Base-by-base conservation (phyloP, 2,329 filamentous ascomycete genomes). In the Neonectria punicea region DNA sequence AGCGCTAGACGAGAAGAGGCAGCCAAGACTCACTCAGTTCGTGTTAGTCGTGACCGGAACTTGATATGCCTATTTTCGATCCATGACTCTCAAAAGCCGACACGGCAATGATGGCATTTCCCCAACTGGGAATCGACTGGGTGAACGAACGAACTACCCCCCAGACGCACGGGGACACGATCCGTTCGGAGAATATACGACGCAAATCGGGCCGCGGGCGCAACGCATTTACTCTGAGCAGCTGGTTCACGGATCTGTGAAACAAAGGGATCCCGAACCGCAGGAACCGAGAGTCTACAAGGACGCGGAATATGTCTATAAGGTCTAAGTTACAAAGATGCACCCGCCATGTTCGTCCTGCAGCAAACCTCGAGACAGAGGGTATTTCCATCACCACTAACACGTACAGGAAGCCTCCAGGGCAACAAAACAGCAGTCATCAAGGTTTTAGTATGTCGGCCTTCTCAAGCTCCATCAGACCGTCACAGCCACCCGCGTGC, bases 401-500 rank as follows among this genome's bases (percentile, higher is more conserved):
- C 25, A 53, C 22, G 9, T 25, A 11, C 51, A 53, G 43, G 3
- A 28, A 41, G n/a, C 16, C 36, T 14, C 25, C 7, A 32, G 16
- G 10, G 25, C 5, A 41, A 30, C 9, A 18, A 43, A 43, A 44
- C 22, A 44, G 13, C 7, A 28, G 16, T 22, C 16, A 50, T 18
- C 13, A 50, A 11, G n/a, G 3, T 18, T 3, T 32, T 18, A 28
- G n/a, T 22, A 18, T 49, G n/a, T n/a, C 39, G 11, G 34, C 20
- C 16, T 47, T 47, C 44, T 44, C 41, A 9, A 8, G 14, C n/a
- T n/a, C 16, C 70, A 30, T 65, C 39, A 73, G 14, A 34, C 54
- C 41, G 41, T 73, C 5, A 67, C 63, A 57, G 69, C 62, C 34
- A 74, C 70, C 30, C 63, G 62, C 34, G 70, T 69, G 8, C 78